phyloP scores from a whole-genome alignment of 345 rosid genomes.

The Citrus glauca region DNA sequence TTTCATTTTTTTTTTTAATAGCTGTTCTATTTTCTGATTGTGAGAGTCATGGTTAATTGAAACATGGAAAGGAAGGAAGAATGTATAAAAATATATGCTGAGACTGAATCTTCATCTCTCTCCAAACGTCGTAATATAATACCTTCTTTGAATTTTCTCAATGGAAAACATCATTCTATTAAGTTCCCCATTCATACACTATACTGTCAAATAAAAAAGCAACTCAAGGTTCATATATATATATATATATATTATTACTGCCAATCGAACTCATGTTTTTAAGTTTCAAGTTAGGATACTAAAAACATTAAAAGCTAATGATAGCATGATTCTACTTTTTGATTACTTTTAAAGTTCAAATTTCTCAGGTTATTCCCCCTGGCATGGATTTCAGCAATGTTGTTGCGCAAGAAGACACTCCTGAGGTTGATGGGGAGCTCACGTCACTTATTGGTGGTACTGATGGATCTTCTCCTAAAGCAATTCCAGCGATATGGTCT shows the following conservation, averaged over 20 bases:
- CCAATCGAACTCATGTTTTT: background rate
- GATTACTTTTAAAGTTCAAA: conserved; percentile 5
- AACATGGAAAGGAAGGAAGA: background rate
- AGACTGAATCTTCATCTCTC: background rate
- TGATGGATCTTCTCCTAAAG: conserved; percentile 87
- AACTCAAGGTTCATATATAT: background rate
- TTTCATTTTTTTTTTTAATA: background rate
- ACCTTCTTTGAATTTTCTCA: background rate
- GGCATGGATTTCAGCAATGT: conserved; percentile 99
- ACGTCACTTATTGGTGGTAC: conserved; percentile 45
- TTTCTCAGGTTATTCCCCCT: conserved; percentile 87
- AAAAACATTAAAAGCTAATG: background rate
- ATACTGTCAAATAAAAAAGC: background rate
- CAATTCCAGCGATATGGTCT: conserved; percentile 85
- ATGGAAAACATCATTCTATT: background rate
- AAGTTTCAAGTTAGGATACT: background rate
- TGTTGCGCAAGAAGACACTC: conserved; percentile 79
- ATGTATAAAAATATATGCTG: background rate
- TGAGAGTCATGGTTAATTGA: background rate
- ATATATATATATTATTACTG: background rate
- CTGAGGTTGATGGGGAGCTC: conserved; percentile 78
- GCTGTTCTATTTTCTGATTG: background rate
- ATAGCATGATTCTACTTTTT: background rate
- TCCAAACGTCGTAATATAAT: conserved; percentile 4
- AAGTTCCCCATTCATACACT: background rate